Base-by-base conservation (phyloP, 768 basidiomycete genomes). In the Suillus discolor region DNA sequence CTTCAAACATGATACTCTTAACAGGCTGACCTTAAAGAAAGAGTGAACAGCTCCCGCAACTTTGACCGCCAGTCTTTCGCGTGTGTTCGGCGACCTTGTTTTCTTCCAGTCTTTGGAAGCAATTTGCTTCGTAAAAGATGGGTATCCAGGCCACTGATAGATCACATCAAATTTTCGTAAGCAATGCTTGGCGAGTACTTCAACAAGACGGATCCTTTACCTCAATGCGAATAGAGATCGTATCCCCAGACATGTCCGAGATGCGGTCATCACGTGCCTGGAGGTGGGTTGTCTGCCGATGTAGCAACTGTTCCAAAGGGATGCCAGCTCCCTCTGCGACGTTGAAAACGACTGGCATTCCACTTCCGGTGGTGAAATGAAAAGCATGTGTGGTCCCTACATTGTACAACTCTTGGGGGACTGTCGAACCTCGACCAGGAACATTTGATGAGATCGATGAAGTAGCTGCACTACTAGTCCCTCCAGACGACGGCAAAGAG, bases 101-200 rank as follows among this genome's bases (percentile, higher is more conserved):
- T 85, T 92, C 23, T 85, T 84, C 78, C 91, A 93, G 73, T 93
- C 87, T 72, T 87, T 83, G 1, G 91, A 90, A 6, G 91, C 89
- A 68, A 93, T 89, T 68, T 92, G 91, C 66, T 90, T 83, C 68
- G 85, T 86, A 88, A 88, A 92, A 64, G 84, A 84, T 61, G 83
- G 79, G 71, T 93, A 93, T 4, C 91, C 91, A 20, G 90, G 91
- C 91, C 91, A 93, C 91, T 92, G 69, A 47, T 63, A 62, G 57
- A 47, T 23, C 42, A 60, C 62, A 61, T 63, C 34, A 69, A 11
- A 65, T 38, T 59, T 61, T 65, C 65, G 66, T 65, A 28, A 60
- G 59, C 18, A 60, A 42, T 39, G 11, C 39, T 7, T 18, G 23
- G 16, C 39, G 11, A 6, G 8, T 45, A 68, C 20, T 67, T 62